Evolutionary conservation across 2,329 filamentous ascomycete genomes (phyloP).

Genomic region (Stagonosporopsis rhizophila): DNA sequence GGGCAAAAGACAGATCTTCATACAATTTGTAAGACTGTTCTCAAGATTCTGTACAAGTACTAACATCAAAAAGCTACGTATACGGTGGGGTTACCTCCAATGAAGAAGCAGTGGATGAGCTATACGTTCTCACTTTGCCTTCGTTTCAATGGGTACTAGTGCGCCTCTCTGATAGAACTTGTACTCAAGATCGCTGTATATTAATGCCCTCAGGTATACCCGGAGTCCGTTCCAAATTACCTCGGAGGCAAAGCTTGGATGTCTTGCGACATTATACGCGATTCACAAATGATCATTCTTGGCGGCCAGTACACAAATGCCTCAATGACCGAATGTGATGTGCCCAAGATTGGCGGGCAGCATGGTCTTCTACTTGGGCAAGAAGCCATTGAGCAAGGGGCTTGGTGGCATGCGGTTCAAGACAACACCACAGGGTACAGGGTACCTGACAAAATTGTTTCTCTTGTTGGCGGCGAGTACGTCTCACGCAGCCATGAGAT

Average conservation of each 20-base stretch:
- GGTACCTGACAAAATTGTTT: constrained; percentile 57
- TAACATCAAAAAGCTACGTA: constrained; percentile 56
- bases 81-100: constrained; percentile 63
- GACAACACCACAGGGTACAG: constrained; percentile 33
- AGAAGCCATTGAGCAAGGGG: constrained; percentile 38
- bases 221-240: constrained; percentile 42
- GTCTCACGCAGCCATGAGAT: background rate
- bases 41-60: background rate
- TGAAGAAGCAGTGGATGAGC: constrained; percentile 63
- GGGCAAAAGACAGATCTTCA: constrained; percentile 64
- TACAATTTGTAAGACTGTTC: constrained; percentile 65
- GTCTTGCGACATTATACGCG: constrained; percentile 61
- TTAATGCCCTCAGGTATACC: constrained; percentile 29
- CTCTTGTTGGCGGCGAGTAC: constrained; percentile 50
- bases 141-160: constrained; percentile 66
- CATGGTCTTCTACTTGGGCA: constrained; percentile 62
- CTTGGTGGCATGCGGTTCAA: constrained; percentile 37
- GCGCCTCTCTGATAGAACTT: background rate
- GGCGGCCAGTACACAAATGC: constrained; percentile 62
- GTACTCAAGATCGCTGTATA: constrained; percentile 16
- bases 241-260: constrained; percentile 56
- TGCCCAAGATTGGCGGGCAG: constrained; percentile 58
- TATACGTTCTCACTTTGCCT: constrained; percentile 66
- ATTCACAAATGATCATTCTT: constrained; percentile 66
- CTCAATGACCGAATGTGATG: constrained; percentile 57